These are phyloP conservation scores for Fremontodendron californicum DNA, from an alignment of 345 rosid genomes.

Conservation along the genomic window DNA sequence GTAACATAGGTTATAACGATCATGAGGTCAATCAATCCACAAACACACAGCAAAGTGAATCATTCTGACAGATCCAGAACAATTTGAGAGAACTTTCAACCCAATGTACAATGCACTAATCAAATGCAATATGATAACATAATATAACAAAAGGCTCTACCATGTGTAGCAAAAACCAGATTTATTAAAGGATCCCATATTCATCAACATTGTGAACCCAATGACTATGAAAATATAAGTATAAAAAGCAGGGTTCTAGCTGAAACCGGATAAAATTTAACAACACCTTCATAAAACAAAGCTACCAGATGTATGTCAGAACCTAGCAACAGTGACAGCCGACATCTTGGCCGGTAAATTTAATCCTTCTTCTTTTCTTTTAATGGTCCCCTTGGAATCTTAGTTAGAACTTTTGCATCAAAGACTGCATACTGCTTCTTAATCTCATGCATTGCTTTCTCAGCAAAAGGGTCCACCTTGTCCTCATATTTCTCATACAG, in stretches of 20 bases:
- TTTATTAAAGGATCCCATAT: conserved; percentile 9
- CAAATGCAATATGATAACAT: conserved; percentile 12
- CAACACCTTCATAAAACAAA: conserved; percentile 24
- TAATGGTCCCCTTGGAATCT: conserved; percentile 71
- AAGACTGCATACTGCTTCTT: conserved; percentile 72
- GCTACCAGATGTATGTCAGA: conserved; percentile 23
- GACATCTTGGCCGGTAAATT: conserved; percentile 12
- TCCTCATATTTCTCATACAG: conserved; percentile 86
- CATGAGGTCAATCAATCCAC: neutral
- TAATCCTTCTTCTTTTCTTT: conserved; percentile 63
- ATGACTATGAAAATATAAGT: conserved; percentile 10
- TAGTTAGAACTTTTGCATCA: conserved; percentile 76
- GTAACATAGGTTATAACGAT: too few relatives aligned
- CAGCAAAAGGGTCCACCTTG: conserved; percentile 67
- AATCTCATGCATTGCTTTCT: conserved; percentile 62
- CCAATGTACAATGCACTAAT: conserved; percentile 22
- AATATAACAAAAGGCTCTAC: conserved; percentile 11
- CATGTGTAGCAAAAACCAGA: conserved; percentile 21
- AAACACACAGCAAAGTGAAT: too few relatives aligned
- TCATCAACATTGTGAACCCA: conserved; percentile 32
- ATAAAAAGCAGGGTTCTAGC: conserved; percentile 24
- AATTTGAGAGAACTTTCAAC: neutral
- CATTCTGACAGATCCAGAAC: neutral
- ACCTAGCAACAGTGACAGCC: conserved; percentile 1
- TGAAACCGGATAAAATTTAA: conserved; percentile 31